Percentiles rank a stretch among this genome's conserved stretches.
Conservation (phyloP, 768 basidiomycete genomes). For the Serendipita sp. region DNA sequence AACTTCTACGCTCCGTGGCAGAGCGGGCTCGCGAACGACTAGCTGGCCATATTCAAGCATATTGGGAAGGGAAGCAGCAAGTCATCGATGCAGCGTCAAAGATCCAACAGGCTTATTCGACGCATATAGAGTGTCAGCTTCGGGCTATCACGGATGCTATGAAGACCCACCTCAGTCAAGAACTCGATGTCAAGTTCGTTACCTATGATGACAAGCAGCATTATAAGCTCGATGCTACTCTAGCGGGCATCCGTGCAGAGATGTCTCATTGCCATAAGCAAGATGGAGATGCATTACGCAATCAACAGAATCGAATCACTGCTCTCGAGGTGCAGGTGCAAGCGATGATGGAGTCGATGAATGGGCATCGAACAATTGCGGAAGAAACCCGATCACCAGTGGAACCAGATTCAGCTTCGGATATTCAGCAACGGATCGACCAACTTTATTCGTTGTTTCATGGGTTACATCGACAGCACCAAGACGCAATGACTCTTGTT, state of each 20-base stretch:
- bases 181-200: neutral
- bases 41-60: neutral
- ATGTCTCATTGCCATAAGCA: neutral
- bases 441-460: neutral
- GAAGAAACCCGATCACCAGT: too few relatives aligned
- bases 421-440: neutral
- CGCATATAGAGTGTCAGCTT: neutral
- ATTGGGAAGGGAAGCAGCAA: neutral
- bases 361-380: neutral
- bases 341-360: neutral
- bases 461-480: neutral
- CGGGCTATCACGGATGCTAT: neutral
- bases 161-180: neutral
- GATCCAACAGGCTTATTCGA: neutral
- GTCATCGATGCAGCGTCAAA: neutral
- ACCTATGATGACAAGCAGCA: neutral
- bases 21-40: conserved; percentile 4
- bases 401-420: neutral
- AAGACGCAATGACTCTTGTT: neutral
- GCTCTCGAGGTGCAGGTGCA: neutral
- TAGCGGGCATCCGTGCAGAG: neutral
- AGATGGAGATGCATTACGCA: neutral
- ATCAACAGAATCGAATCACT: neutral
- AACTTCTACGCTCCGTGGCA: neutral
- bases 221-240: neutral